Conservation (phyloP, 1,284 basidiomycete species). For the Grifola frondosa region DNA sequence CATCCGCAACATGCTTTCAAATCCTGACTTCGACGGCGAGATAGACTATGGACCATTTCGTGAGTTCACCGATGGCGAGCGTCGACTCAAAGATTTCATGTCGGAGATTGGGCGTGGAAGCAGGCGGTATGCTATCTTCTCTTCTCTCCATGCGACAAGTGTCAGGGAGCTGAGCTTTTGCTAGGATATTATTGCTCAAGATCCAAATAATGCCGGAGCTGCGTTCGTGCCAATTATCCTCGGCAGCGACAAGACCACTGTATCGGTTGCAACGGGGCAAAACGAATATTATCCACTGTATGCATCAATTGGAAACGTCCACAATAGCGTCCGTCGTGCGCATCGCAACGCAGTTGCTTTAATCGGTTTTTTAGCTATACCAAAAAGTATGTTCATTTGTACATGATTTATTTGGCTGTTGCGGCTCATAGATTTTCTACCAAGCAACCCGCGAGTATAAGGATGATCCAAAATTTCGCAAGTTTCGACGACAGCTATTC, state of each 20-base stretch:
- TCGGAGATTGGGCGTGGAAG: constrained; percentile 20
- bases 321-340: constrained; percentile 16
- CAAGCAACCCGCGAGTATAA: neutral
- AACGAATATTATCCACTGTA: constrained; percentile 24
- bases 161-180: too few species aligned
- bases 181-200: constrained; percentile 11
- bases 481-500: constrained; percentile 11
- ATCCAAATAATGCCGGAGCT: constrained; percentile 8
- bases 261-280: constrained; percentile 21
- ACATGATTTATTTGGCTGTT: neutral
- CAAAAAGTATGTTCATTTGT: constrained; percentile 8
- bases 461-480: constrained; percentile 2
- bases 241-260: constrained; percentile 24
- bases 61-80: constrained; percentile 9
- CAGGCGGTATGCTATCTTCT: constrained; percentile 16
- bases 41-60: constrained; percentile 22
- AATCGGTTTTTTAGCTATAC: constrained; percentile 20
- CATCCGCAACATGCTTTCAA: constrained; percentile 21
- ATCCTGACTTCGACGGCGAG: constrained; percentile 24
- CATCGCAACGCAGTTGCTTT: constrained; percentile 16
- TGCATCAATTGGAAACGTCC: constrained; percentile 16
- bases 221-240: constrained; percentile 17
- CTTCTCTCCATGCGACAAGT: too few species aligned
- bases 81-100: constrained; percentile 15
- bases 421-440: too few species aligned